Base-by-base conservation (phyloP, 139 green algal genomes). In the Raphidocelis subcapitata region DNA sequence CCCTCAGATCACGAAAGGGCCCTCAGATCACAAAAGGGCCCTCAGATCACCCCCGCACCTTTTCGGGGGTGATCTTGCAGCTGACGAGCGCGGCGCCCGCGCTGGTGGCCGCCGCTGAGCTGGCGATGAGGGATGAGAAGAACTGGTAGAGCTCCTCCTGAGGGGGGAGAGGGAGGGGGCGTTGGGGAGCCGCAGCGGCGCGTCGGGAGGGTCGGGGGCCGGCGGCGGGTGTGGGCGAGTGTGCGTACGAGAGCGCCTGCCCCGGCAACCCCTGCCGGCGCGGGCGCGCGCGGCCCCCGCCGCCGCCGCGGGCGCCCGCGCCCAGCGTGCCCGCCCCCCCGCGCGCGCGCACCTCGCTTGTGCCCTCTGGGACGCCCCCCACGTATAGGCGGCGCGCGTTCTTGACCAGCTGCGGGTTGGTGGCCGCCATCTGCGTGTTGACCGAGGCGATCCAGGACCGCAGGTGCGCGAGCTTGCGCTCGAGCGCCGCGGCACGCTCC, bases 301-400 rank as follows among this genome's bases (percentile, higher is more conserved):
- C 36, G 57, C 57, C 24, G n/a, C 57, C 20, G 57, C 26, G 20
- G 57, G 24, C 32, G 57, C 5, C 32, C 24, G 5, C 46, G 26
- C 63, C 31, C 37, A 37, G 24, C 36, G 31, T 31, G 18, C 18
- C 8, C 31, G 44, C 33, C 32, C 15, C 4, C 24, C 12, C n/a
- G n/a, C n/a, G n/a, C n/a, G n/a, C n/a, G n/a, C 59, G 10, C 54
- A 90, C 85, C 66, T 89, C 87, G 4, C 59, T 83, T 5, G 83
- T 86, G 33, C 67, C 81, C 2, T 73, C n/a, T 8, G 85, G 85
- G 52, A 94, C 65, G 68, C 87, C 86, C 24, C 90, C 90, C 0
- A 95, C 69, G 59, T 95, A 95, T 29, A 95, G 75, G 23, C 90
- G 77, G 32, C 85, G 85, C 26, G 89, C 85, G 33, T 92, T 89